These are phyloP conservation scores for Spiraea crenata DNA, from an alignment of 331 rosid genomes.

Conservation along the genomic window DNA sequence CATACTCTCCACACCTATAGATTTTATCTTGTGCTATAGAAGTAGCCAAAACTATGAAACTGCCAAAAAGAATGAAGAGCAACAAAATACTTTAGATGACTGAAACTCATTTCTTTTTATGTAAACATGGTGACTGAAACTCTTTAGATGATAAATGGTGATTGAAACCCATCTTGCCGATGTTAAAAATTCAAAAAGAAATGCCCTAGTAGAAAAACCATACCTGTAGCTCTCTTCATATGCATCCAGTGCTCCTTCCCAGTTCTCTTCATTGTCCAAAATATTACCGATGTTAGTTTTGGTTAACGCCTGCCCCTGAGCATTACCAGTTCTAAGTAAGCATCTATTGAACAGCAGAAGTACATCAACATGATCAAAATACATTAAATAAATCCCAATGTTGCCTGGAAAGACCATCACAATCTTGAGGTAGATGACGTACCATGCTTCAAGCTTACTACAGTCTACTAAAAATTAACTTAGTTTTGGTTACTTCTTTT, in stretches of 20 bases:
- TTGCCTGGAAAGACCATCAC: constrained; percentile 8
- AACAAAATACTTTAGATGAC: too few relatives aligned
- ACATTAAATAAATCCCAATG: constrained; percentile 4
- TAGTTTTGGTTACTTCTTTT: background rate
- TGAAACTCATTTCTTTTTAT: too few relatives aligned
- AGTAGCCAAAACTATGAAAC: background rate
- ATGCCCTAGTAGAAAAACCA: constrained; percentile 15
- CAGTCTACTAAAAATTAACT: constrained; percentile 1
- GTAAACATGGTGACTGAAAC: too few relatives aligned
- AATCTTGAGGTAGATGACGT: constrained; percentile 9
- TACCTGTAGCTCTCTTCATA: constrained; percentile 81
- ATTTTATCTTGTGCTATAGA: background rate
- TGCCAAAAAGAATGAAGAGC: background rate
- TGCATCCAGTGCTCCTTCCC: constrained; percentile 64
- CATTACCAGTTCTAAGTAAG: constrained; percentile 30
- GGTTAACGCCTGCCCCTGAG: constrained; percentile 78
- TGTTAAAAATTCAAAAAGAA: background rate
- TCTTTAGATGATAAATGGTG: background rate
- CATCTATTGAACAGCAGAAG: constrained; percentile 24
- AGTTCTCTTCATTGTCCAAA: constrained; percentile 66
- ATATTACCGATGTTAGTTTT: constrained; percentile 72
- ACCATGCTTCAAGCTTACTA: background rate
- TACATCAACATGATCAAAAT: constrained; percentile 6
- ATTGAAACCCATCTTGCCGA: background rate
- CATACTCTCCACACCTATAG: background rate